Base-by-base conservation (phyloP, 805 yeast genomes). In the Cyberlindnera misumaiensis region DNA sequence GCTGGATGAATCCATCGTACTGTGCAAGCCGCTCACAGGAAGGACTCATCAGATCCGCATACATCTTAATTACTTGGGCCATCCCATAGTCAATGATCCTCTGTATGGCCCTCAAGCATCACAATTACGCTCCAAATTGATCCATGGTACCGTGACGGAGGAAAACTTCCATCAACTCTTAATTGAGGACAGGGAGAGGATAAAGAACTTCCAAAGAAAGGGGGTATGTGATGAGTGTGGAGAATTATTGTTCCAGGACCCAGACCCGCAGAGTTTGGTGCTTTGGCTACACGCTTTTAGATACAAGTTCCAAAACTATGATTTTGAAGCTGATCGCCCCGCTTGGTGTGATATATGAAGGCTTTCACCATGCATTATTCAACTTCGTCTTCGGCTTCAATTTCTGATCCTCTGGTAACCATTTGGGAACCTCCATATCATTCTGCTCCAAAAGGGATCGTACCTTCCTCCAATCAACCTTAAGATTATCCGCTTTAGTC, bases 21-120 rank as follows among this genome's bases (percentile, higher is more conserved):
- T 77, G 36, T 90, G 97, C 58, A 72, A 66, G 39, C 98, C 98
- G 1, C 62, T 75, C 11, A 90, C 98, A 0, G 98, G 98, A 0
- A 69, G 98, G 52, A 87, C 97, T 0, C 98, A 93, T 58, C 98
- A 93, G 57, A 88, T 93, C 31, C 65, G 98, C 40, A 95, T 93
- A 1, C 98, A 93, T 63, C 63, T 93, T 41, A 96, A 89, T 59
- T 81, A 68, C 47, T 52, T 93, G 13, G 96, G 96, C 0, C 72
- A 68, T 52, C 96, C 98, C 0, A 93, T 90, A 31, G 85, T 83
- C 3, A 89, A 90, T 55, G 98, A 90, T 58, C 97, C 97, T 0
- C 32, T 54, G 64, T 89, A 10, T 88, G 56, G 56, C 4, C 56
- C 56, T 4, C 11, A 8, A 2, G 35, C 44, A 4, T 44, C 48